Conservation (phyloP, 352 stramenopile species). For the Globisporangium spinosum region DNA sequence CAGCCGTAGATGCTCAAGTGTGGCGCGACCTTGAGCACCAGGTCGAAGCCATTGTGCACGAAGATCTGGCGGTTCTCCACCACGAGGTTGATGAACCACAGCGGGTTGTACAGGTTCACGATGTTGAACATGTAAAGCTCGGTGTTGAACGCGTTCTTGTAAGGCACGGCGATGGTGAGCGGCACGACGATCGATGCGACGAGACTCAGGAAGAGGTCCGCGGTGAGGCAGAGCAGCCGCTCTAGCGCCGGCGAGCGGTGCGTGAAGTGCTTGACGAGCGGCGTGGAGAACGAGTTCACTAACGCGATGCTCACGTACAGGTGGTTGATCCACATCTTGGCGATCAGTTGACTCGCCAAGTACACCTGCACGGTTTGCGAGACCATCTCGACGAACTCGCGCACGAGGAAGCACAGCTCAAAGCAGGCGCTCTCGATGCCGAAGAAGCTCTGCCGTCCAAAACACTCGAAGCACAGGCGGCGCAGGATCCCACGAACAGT, state of each 20-base stretch:
- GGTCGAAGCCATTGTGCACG: slow-evolving; percentile 11
- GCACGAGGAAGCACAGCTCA: slow-evolving; percentile 18
- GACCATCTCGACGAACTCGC: slow-evolving; percentile 22
- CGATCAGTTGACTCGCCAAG: slow-evolving; percentile 15
- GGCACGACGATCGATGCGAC: slow-evolving; percentile 17
- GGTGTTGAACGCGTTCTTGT: slow-evolving; percentile 16
- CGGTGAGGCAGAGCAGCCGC: slow-evolving; percentile 17
- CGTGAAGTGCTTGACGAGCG: slow-evolving; percentile 21
- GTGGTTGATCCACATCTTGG: slow-evolving; percentile 22
- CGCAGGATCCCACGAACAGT: not conserved
- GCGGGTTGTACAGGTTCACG: slow-evolving; percentile 16
- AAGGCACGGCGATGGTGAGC: slow-evolving; percentile 17
- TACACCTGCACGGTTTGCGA: slow-evolving; percentile 25
- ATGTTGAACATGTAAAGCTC: slow-evolving; percentile 1
- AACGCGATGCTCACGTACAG: slow-evolving; percentile 20
- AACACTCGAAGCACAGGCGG: not conserved
- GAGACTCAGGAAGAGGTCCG: slow-evolving; percentile 20
- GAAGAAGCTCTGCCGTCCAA: slow-evolving; percentile 9
- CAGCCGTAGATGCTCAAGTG: slow-evolving; percentile 24
- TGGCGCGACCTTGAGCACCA: slow-evolving; percentile 22
- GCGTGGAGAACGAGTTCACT: slow-evolving; percentile 27
- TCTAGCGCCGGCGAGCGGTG: slow-evolving; percentile 18
- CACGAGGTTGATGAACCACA: slow-evolving; percentile 23
- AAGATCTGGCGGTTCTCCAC: slow-evolving; percentile 28
- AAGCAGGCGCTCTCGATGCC: slow-evolving; percentile 20